A percentile compares a stretch with the other conserved stretches of the same genome.
These are phyloP conservation scores for Graphium sp. DNA, from an alignment of 2,329 filamentous ascomycete genomes.

Conservation along the genomic window DNA sequence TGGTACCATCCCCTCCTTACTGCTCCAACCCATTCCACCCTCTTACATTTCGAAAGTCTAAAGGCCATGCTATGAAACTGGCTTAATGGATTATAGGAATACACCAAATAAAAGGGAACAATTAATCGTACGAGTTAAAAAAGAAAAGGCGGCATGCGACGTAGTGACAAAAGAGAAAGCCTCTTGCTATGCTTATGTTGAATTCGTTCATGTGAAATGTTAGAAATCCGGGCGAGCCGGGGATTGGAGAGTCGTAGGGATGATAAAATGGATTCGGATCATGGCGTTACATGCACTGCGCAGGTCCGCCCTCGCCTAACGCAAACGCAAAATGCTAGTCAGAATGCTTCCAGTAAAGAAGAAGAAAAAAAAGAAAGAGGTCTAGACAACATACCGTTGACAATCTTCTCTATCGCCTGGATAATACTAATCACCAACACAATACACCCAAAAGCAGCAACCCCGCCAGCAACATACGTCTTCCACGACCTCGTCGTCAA, in stretches of 20 bases:
- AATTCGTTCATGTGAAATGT: too few relatives aligned
- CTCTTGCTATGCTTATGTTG: too few relatives aligned
- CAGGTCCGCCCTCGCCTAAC: constrained; percentile 11
- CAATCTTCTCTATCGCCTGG: constrained; percentile 55
- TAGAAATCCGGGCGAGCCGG: too few relatives aligned
- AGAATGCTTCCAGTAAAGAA: neutral
- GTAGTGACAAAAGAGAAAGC: too few relatives aligned
- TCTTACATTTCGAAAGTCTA: too few relatives aligned
- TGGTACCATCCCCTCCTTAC: too few relatives aligned
- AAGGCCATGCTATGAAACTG: too few relatives aligned
- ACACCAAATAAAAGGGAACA: neutral
- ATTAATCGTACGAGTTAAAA: neutral
- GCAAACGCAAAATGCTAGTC: neutral
- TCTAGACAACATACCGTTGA: constrained; percentile 20
- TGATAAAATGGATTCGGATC: too few relatives aligned
- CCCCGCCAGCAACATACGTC: constrained; percentile 52
- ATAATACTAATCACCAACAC: constrained; percentile 73
- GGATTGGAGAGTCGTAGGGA: too few relatives aligned
- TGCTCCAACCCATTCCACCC: too few relatives aligned
- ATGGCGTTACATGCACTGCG: constrained; percentile 12
- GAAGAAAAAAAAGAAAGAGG: neutral
- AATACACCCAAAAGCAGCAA: constrained; percentile 60
- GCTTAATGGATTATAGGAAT: too few relatives aligned
- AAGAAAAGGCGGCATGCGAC: neutral
- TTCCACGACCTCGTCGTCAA: constrained; percentile 62